A percentile compares a stretch with the other conserved stretches of the same genome.
phyloP scores from a whole-genome alignment of 1,284 basidiomycete species.

The Ganoderma lingzhi region DNA sequence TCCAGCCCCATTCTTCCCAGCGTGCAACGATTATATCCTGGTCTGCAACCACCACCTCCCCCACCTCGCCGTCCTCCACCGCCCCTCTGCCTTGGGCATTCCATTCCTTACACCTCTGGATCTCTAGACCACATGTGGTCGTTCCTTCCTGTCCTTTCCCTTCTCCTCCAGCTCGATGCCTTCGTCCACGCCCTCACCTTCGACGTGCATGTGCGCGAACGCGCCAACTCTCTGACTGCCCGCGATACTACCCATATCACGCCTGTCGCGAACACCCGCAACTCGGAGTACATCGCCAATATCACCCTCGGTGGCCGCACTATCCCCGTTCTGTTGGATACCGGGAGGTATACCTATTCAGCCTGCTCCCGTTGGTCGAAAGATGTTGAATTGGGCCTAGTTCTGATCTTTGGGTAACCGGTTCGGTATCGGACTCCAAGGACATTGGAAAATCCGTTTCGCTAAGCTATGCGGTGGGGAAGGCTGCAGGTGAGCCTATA shows the following conservation, averaged over 20 bases:
- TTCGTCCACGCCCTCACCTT: slow-evolving; percentile 51
- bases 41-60: slow-evolving; percentile 16
- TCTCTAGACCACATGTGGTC: slow-evolving; percentile 49
- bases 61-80: slow-evolving; percentile 26
- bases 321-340: slow-evolving; percentile 65
- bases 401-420: slow-evolving; percentile 72
- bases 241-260: slow-evolving; percentile 32
- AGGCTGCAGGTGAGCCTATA: slow-evolving; percentile 56
- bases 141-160: slow-evolving; percentile 55
- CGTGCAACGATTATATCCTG: background rate
- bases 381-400: slow-evolving; percentile 41
- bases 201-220: slow-evolving; percentile 53
- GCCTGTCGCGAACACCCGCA: slow-evolving; percentile 33
- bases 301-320: slow-evolving; percentile 55
- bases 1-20: slow-evolving; percentile 11
- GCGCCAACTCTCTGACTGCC: slow-evolving; percentile 22
- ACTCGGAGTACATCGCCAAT: slow-evolving; percentile 58
- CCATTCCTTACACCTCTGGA: slow-evolving; percentile 30
- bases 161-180: slow-evolving; percentile 47
- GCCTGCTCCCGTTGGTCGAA: background rate
- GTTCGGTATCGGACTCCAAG: slow-evolving; percentile 53
- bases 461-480: slow-evolving; percentile 74
- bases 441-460: slow-evolving; percentile 66
- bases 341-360: slow-evolving; percentile 61
- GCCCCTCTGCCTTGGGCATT: slow-evolving; percentile 28